Evolutionary conservation across 441 rosid species (phyloP).

Genomic region (Jatropha podagrica): DNA sequence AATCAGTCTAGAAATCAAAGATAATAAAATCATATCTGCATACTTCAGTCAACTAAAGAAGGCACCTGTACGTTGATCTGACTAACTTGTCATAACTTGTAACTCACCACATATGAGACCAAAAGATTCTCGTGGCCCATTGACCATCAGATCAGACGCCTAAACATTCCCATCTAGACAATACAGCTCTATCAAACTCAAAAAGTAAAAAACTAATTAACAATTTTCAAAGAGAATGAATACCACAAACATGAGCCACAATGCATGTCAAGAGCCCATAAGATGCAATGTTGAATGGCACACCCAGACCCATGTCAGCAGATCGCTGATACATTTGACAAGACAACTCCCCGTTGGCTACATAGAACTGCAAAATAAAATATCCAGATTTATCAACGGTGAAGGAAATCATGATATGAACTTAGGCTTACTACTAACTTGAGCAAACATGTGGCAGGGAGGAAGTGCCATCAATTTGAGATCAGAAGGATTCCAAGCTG

Average conservation of each 20-base stretch:
- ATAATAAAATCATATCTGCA: neutral
- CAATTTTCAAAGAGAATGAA: conserved; percentile 14
- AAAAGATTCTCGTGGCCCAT: neutral
- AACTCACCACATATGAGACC: neutral
- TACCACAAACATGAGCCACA: conserved; percentile 92
- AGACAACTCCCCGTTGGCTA: conserved; percentile 80
- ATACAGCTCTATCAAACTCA: neutral
- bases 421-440: conserved; percentile 36
- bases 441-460: conserved; percentile 97
- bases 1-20: neutral
- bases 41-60: neutral
- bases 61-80: neutral
- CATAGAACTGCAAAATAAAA: conserved; percentile 62
- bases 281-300: conserved; percentile 87
- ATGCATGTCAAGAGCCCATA: conserved; percentile 79
- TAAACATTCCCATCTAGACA: conserved; percentile 7
- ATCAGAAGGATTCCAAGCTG: conserved; percentile 97
- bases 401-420: neutral
- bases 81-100: neutral
- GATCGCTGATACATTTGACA: conserved; percentile 97
- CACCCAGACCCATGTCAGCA: conserved; percentile 96
- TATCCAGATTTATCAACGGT: neutral
- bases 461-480: conserved; percentile 92
- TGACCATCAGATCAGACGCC: neutral
- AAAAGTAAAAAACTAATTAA: neutral